Conservation (phyloP, 371 early-diverging fungal genomes). For the Mortierella sp. region DNA sequence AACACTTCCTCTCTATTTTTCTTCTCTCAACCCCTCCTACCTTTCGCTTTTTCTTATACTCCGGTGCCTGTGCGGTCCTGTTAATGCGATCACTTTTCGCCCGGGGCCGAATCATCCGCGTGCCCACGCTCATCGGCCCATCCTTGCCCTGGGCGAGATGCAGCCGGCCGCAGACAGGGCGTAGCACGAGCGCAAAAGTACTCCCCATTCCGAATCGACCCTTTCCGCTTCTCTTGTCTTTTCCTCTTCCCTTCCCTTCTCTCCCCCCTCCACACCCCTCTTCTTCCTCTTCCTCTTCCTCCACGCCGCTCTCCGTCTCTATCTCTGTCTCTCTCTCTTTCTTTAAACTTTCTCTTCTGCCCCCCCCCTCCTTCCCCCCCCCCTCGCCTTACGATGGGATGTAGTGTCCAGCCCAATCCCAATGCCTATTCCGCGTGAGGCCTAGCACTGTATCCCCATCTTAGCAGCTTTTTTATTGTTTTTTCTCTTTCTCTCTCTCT, state of each 20-base stretch:
- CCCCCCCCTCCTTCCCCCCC: neutral
- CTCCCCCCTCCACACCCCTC: too few species aligned
- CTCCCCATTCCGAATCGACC: constrained; percentile 6
- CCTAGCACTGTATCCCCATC: neutral
- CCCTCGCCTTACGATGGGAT: neutral
- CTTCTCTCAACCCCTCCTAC: neutral
- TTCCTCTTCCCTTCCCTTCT: neutral
- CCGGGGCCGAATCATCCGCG: neutral
- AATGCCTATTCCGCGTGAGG: neutral
- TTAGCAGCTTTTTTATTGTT: neutral
- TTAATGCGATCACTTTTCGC: constrained; percentile 3
- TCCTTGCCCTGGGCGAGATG: constrained; percentile 15
- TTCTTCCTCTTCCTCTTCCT: neutral
- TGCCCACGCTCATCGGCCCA: neutral
- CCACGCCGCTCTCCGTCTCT: neutral
- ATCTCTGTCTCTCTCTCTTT: neutral
- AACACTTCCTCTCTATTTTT: neutral
- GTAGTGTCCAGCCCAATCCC: neutral
- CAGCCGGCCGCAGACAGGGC: constrained; percentile 2
- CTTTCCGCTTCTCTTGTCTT: neutral
- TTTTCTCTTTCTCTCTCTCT: neutral
- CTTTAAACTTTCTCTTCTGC: neutral
- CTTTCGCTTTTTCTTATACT: neutral
- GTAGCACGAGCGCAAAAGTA: neutral
- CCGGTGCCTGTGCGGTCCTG: neutral